phyloP scores from a whole-genome alignment of 208 protist species.

The Naegleria gruberi region DNA sequence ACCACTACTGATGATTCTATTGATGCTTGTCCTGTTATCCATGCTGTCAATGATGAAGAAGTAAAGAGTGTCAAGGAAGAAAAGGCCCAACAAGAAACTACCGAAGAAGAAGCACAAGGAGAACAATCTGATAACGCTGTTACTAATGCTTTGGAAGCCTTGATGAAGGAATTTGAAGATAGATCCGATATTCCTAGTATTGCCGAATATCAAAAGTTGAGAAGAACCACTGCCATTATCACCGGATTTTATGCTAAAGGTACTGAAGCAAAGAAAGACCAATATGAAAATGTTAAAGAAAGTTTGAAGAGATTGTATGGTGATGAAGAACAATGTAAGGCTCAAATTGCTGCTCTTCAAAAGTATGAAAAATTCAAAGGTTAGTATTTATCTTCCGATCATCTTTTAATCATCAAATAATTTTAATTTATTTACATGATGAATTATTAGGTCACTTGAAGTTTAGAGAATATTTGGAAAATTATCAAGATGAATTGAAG shows the following conservation, averaged over 20 bases:
- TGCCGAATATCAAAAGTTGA: constrained; percentile 20
- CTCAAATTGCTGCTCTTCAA: neutral
- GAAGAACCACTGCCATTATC: neutral
- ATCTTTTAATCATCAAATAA: neutral
- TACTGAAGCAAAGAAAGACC: neutral
- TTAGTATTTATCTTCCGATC: no score
- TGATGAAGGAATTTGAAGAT: neutral
- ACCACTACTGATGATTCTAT: neutral
- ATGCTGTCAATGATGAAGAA: constrained; percentile 13
- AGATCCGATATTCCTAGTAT: neutral
- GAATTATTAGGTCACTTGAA: neutral
- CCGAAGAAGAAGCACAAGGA: neutral
- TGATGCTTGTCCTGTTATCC: constrained; percentile 9
- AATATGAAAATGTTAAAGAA: constrained; percentile 11
- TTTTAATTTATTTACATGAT: neutral
- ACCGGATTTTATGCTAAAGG: constrained; percentile 17
- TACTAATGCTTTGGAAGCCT: neutral
- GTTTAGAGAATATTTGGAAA: neutral
- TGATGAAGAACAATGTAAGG: neutral
- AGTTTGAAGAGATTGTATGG: neutral
- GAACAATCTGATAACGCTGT: neutral
- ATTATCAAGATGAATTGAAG: neutral
- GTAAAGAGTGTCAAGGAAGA: neutral
- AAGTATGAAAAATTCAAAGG: neutral
- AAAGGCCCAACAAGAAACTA: neutral